phyloP scores from a whole-genome alignment of 768 basidiomycete genomes.

The Xerocomus spinulosus region DNA sequence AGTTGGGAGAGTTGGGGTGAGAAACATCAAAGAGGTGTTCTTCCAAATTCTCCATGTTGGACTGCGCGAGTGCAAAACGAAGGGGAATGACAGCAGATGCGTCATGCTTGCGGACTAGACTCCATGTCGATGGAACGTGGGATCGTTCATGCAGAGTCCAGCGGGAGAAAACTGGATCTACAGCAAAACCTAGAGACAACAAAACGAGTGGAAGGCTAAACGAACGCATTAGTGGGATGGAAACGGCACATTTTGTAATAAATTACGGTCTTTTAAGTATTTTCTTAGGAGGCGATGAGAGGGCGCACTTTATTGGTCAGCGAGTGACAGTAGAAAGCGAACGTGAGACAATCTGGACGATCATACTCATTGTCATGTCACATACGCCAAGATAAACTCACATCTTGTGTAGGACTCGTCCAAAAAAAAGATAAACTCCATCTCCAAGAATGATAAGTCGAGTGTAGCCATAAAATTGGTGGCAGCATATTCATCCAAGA shows the following conservation, averaged over 20 bases:
- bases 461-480: no score
- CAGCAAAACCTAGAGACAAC: slow-evolving; percentile 15
- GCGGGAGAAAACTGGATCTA: slow-evolving; percentile 5
- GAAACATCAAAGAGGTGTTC: slow-evolving; percentile 40
- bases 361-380: no score
- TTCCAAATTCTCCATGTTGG: slow-evolving; percentile 38
- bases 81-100: slow-evolving; percentile 36
- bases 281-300: no score
- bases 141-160: slow-evolving; percentile 17
- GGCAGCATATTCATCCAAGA: no score
- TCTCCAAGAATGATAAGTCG: no score
- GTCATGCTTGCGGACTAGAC: slow-evolving; percentile 25
- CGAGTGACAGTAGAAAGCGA: no score
- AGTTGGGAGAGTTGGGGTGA: slow-evolving; percentile 40
- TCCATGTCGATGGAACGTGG: slow-evolving; percentile 38
- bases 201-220: slow-evolving; percentile 23
- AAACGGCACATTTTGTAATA: background rate
- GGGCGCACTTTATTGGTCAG: no score
- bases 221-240: slow-evolving; percentile 10
- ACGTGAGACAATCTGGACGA: no score
- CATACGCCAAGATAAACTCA: no score
- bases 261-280: no score
- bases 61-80: slow-evolving; percentile 43
- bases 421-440: no score
- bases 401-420: no score